Evolutionary conservation across 139 green algal genomes (phyloP).

Genomic region (Micractinium sp.): DNA sequence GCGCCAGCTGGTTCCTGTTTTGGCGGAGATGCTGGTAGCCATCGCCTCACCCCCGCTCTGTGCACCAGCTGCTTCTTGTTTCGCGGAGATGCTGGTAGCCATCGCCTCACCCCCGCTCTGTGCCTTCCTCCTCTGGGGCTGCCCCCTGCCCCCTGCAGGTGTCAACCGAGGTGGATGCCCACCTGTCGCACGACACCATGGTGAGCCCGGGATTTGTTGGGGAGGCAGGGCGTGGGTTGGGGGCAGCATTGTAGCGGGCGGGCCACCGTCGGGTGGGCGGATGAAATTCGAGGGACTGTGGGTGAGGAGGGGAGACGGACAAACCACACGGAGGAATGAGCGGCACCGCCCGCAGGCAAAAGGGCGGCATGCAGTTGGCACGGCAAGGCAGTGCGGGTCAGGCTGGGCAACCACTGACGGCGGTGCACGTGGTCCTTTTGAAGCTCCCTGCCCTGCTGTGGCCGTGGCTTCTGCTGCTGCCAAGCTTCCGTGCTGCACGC

Average conservation of each 20-base stretch:
- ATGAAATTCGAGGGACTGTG: too few species aligned
- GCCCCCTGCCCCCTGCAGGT: conserved; percentile 28
- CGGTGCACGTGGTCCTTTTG: background rate
- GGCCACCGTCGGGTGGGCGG: too few species aligned
- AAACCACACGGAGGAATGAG: too few species aligned
- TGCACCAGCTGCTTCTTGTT: background rate
- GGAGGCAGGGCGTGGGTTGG: background rate
- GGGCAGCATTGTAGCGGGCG: background rate
- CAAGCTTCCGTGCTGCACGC: background rate
- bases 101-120: background rate
- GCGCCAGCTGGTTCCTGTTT: background rate
- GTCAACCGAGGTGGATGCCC: conserved; percentile 82
- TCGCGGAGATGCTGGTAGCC: background rate
- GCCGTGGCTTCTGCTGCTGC: background rate
- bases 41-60: background rate
- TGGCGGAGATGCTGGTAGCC: background rate
- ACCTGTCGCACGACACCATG: conserved; percentile 74
- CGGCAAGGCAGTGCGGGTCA: too few species aligned
- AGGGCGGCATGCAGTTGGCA: too few species aligned
- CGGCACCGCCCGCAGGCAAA: too few species aligned
- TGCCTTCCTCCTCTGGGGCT: background rate
- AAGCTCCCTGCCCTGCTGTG: background rate
- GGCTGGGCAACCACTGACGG: background rate
- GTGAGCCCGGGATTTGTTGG: background rate
- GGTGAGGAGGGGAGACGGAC: too few species aligned